phyloP scores from a whole-genome alignment of 768 basidiomycete genomes.

The Suillus tomentosus region DNA sequence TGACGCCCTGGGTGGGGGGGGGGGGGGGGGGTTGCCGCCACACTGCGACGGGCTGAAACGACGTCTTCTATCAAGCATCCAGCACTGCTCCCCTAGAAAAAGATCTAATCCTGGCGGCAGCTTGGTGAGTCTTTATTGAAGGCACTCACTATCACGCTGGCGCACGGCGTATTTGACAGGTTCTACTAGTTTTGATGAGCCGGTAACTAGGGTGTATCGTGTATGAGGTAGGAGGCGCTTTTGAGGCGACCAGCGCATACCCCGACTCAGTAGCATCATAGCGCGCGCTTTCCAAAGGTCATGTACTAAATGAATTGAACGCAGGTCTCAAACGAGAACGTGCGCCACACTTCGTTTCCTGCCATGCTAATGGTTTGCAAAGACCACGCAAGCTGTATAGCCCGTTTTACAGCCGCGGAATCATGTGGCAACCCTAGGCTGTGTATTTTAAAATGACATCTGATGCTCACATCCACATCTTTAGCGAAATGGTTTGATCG shows the following conservation, averaged over 20 bases:
- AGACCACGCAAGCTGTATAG: background rate
- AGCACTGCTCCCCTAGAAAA: background rate
- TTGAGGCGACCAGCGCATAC: background rate
- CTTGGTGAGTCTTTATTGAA: background rate
- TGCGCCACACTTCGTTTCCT: background rate
- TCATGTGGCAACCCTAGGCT: background rate
- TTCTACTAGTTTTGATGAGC: background rate
- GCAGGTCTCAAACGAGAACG: background rate
- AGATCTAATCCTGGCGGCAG: background rate
- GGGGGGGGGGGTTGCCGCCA: background rate
- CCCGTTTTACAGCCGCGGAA: background rate
- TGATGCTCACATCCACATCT: background rate
- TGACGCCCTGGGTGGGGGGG: background rate
- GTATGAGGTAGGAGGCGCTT: background rate
- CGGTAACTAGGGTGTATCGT: background rate
- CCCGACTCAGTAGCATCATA: background rate
- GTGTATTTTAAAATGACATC: background rate
- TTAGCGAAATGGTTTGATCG: slow-evolving; percentile 1
- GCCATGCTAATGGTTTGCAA: background rate
- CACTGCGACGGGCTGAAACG: background rate
- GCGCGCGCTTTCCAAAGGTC: background rate
- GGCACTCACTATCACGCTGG: background rate
- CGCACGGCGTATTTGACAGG: background rate
- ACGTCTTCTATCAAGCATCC: background rate
- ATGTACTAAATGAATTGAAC: background rate